Evolutionary conservation across 108 stramenopile species (phyloP).

Genomic region (Nannochloropsis salina): DNA sequence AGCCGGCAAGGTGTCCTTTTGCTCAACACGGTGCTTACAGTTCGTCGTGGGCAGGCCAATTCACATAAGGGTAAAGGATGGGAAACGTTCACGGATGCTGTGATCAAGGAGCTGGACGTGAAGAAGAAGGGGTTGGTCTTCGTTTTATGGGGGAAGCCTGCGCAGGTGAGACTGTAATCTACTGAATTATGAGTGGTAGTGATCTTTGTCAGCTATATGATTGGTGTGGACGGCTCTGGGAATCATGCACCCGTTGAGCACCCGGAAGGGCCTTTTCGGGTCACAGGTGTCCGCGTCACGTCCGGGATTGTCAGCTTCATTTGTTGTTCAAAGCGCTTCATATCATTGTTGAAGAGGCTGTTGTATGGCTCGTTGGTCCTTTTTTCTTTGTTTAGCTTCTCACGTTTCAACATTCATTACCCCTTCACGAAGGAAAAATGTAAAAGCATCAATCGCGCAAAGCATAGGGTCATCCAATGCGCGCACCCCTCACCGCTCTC

Average conservation of each 20-base stretch:
- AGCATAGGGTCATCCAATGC: conserved; percentile 66
- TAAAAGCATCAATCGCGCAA: conserved; percentile 29
- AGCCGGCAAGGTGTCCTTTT: conserved; percentile 83
- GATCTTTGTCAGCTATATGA: neutral
- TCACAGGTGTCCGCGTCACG: too few species aligned
- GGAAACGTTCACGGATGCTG: conserved; percentile 88
- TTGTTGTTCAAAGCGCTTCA: neutral
- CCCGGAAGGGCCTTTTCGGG: too few species aligned
- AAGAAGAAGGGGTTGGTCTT: conserved; percentile 73
- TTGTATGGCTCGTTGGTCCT: neutral
- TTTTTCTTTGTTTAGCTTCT: neutral
- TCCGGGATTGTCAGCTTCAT: neutral
- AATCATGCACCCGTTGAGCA: neutral
- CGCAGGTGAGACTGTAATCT: conserved; percentile 52
- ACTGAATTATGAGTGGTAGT: neutral
- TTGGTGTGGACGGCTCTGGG: neutral
- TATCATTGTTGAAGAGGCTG: neutral
- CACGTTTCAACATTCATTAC: conserved; percentile 21
- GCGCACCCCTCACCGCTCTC: conserved; percentile 84
- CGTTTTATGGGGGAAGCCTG: conserved; percentile 95
- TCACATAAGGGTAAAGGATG: conserved; percentile 89
- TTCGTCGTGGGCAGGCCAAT: conserved; percentile 70
- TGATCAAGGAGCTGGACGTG: conserved; percentile 64
- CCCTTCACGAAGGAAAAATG: conserved; percentile 32
- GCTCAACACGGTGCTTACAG: conserved; percentile 91